Conservation (phyloP, 2,329 filamentous ascomycete species). For the Claviceps lovelessii region DNA sequence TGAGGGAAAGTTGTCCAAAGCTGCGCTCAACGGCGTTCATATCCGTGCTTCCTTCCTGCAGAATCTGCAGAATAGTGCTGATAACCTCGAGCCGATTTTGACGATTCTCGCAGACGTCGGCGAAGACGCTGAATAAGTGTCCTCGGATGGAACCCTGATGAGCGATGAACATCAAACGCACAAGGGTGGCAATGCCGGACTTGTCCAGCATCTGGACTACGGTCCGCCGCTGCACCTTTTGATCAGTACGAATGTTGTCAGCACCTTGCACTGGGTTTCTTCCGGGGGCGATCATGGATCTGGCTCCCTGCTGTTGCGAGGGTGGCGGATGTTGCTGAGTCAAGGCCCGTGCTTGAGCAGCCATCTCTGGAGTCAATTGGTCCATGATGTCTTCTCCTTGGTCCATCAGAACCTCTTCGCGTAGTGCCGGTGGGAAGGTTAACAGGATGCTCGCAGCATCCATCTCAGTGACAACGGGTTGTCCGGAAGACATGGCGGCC, state of each 20-base stretch:
- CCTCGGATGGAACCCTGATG: constrained; percentile 76
- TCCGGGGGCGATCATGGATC: constrained; percentile 15
- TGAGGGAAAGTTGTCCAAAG: constrained; percentile 82
- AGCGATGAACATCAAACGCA: constrained; percentile 96
- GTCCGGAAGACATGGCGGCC: constrained; percentile 39
- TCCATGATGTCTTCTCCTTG: constrained; percentile 80
- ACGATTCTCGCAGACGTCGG: constrained; percentile 89
- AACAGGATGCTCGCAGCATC: constrained; percentile 85
- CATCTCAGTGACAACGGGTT: constrained; percentile 51
- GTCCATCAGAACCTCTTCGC: constrained; percentile 78
- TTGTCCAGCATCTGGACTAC: constrained; percentile 97
- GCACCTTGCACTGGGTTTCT: constrained; percentile 9
- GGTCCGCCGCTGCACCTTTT: constrained; percentile 60
- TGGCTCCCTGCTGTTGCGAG: constrained; percentile 15
- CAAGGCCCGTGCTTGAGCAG: constrained; percentile 69
- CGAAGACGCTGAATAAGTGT: constrained; percentile 73
- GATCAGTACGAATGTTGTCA: constrained; percentile 30
- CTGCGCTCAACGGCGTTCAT: constrained; percentile 88
- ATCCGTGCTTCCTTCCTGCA: constrained; percentile 90
- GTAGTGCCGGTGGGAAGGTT: constrained; percentile 70
- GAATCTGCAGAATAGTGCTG: constrained; percentile 77
- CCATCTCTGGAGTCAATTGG: constrained; percentile 70
- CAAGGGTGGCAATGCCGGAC: constrained; percentile 81
- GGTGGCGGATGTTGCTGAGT: constrained; percentile 25
- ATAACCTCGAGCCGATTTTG: constrained; percentile 90